Evolutionary conservation across 2,329 filamentous ascomycete genomes (phyloP), one percentile per base, ranked within the genome.

Genomic region (Arthrobotrys sinensis): DNA sequence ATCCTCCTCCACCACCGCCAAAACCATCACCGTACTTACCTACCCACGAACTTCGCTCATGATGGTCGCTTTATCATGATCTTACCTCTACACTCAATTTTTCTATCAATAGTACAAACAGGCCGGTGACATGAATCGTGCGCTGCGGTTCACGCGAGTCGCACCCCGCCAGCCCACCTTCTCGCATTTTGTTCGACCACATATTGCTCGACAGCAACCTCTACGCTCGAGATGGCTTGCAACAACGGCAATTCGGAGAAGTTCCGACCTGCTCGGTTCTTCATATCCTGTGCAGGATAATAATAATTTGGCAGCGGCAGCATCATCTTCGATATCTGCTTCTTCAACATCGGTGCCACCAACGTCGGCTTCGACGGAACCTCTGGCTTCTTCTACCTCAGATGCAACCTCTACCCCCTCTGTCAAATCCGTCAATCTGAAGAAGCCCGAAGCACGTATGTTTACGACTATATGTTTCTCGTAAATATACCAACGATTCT

Each of bases 161-260:
- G 75, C 75, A 62, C 75, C 75, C 67, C 67, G 67, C 75, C 75
- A 72, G 28, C 75, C 75, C 75, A 72, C 75, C 60, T 45, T 71
- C 40, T 66, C 66, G 43, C 63, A 64, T 38, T 36, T 60, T 45
- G 19, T 43, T 8, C 66, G 43, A 50, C 62, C 60, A 24, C 60
- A 67, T 55, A 46, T 50, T 14, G 14, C 46, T 34, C 67, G 52
- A 28, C 63, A 53, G 53, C 67, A 34, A n/a, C 43, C 53, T 16
- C 40, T 50, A 36, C 72, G 21, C 11, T 28, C 34, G 62, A 62
- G 73, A 77, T 78, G 63, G n/a, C 45, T 63, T 14, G 53, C 75
- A 38, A 72, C 45, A 4, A 16, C 50, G 45, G 50, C 60, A 21
- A 19, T 21, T 28, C 66, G 7, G 14, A 48, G 38, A 60, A 46